These are phyloP conservation scores for Vitis amurensis DNA, from an alignment of 164 flowering plant genomes.

Conservation along the genomic window DNA sequence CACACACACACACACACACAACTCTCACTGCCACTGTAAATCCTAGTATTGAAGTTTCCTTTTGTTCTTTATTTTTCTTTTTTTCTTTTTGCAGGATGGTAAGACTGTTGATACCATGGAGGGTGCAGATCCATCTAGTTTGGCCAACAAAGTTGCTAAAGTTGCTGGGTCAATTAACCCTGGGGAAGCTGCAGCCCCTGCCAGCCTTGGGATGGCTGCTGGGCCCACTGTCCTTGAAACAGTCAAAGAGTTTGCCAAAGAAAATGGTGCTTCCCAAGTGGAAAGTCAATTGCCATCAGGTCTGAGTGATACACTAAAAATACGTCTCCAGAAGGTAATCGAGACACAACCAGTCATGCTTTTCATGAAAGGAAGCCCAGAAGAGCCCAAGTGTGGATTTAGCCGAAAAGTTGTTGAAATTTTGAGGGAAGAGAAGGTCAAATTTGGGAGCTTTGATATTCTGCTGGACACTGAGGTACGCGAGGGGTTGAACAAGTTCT, in stretches of 20 bases:
- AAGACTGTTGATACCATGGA: slow-evolving; percentile 73
- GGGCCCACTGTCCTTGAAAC: slow-evolving; percentile 77
- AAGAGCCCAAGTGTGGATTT: slow-evolving; percentile 87
- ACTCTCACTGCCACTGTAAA: background rate
- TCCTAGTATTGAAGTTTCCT: background rate
- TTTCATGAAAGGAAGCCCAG: slow-evolving; percentile 94
- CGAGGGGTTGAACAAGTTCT: slow-evolving; percentile 80
- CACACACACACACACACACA: too few relatives aligned
- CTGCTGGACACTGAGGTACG: slow-evolving; percentile 76
- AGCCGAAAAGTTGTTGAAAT: slow-evolving; percentile 77
- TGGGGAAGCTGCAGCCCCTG: slow-evolving; percentile 77
- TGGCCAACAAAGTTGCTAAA: slow-evolving; percentile 92
- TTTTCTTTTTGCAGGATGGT: slow-evolving; percentile 58
- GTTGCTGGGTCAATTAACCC: slow-evolving; percentile 54
- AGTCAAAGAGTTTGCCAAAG: slow-evolving; percentile 58
- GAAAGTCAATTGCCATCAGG: slow-evolving; percentile 26
- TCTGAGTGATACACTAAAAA: slow-evolving; percentile 35
- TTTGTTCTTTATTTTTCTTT: background rate
- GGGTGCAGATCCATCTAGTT: slow-evolving; percentile 88
- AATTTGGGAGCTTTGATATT: slow-evolving; percentile 89
- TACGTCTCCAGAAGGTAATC: slow-evolving; percentile 57
- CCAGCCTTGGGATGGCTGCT: slow-evolving; percentile 92
- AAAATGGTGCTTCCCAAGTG: slow-evolving; percentile 39
- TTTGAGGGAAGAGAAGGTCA: slow-evolving; percentile 69
- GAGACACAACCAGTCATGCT: slow-evolving; percentile 75